Percentiles rank a stretch among this genome's conserved stretches.
Conservation (phyloP, 345 rosid genomes). For the Eucalyptus cloeziana region DNA sequence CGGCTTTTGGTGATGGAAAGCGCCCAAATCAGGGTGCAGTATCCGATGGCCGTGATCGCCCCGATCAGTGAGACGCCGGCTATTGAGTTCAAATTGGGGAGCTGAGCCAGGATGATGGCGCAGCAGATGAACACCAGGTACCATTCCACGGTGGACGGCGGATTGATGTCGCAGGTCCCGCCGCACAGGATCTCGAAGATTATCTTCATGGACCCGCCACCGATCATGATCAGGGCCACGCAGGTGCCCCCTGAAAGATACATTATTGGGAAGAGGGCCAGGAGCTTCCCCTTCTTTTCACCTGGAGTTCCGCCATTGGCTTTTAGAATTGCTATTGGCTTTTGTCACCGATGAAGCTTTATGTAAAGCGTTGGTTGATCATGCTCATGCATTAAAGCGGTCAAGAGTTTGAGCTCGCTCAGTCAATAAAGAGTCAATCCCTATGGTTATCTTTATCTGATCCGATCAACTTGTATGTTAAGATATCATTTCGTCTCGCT, state of each 20-base stretch:
- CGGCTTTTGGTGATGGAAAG: conserved; percentile 10
- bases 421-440: not conserved
- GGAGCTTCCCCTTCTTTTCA: conserved; percentile 35
- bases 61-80: conserved; percentile 54
- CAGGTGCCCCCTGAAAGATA: conserved; percentile 56
- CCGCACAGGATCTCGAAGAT: conserved; percentile 26
- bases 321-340: not conserved
- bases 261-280: conserved; percentile 45
- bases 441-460: not conserved
- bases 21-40: conserved; percentile 37
- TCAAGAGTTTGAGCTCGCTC: not conserved
- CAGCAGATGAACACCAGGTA: conserved; percentile 30
- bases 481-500: not conserved
- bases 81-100: conserved; percentile 54
- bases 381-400: not conserved
- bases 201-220: conserved; percentile 33
- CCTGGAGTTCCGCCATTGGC: conserved; percentile 8
- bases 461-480: not conserved
- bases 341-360: not conserved
- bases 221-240: conserved; percentile 39
- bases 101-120: conserved; percentile 35
- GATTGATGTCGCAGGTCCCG: conserved; percentile 3
- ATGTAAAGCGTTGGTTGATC: not conserved
- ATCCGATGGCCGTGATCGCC: conserved; percentile 42
- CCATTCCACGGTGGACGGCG: conserved; percentile 24